Evolutionary conservation across 306 rosid genomes (phyloP), one percentile per base, ranked within the genome.

Genomic region (Astragalus glycyphyllos): DNA sequence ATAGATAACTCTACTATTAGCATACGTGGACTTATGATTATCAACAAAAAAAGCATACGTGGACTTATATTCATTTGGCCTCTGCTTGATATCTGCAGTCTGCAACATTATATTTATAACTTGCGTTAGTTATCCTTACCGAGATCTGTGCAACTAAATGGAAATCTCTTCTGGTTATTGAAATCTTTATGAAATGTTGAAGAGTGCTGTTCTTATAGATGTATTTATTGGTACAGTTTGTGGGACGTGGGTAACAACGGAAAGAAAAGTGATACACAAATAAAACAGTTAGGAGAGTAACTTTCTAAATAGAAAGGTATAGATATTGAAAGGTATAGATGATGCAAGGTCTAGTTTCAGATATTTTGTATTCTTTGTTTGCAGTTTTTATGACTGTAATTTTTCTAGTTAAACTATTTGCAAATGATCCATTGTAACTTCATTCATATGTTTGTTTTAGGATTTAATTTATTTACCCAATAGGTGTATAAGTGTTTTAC

Each of bases 101-200:
- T 59, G 26, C 60, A 49, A 44, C 23, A 42, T 34, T 32, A 53
- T 69, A 32, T 73, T 59, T 45, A 12, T 50, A 68, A 50, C 56
- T 53, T 59, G 60, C 59, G 29, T 66, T 41, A 44, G 48, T n/a
- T 47, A 34, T 67, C 72, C 11, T 53, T 73, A 64, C 35, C 16
- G 5, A 47, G 54, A 46, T 68, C 49, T 76, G 7, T 35, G 40
- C 3, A 26, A 56, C 62, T 12, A 56, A 56, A 15, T 29, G 40
- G 62, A 56, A 31, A 31, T 26, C 31, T 29, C 14, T 45, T 34
- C 8, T 72, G 51, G 46, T 26, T 58, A 16, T 65, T 65, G 65
- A 31, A 23, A 31, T 40, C 9, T 49, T 37, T 59, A 5, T 40
- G 6, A 38, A 44, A 34, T 37, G 65, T 20, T 35, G 6, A 6